These are phyloP conservation scores for Sarcodon sp. DNA, from an alignment of 768 basidiomycete species.

Conservation along the genomic window DNA sequence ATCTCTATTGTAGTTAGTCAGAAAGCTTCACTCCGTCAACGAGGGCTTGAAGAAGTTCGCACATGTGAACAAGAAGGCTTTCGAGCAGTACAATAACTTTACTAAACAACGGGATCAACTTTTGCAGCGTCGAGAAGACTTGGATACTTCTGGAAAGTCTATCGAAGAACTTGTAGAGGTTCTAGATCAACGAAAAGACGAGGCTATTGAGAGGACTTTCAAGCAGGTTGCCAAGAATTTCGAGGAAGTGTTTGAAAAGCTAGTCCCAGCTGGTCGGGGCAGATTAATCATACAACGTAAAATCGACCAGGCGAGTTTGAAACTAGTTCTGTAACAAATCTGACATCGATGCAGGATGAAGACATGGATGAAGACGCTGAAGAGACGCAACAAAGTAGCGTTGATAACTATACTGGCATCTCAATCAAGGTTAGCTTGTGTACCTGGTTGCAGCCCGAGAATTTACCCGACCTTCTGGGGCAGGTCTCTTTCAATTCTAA, in stretches of 20 bases:
- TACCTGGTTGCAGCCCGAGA: neutral
- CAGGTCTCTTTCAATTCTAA: slow-evolving; percentile 99
- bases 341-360: slow-evolving; percentile 29
- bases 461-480: slow-evolving; percentile 1
- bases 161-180: slow-evolving; percentile 91
- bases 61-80: slow-evolving; percentile 98
- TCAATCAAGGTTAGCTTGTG: slow-evolving; percentile 68
- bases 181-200: slow-evolving; percentile 94
- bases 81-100: slow-evolving; percentile 96
- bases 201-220: slow-evolving; percentile 97
- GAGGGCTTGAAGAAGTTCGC: slow-evolving; percentile 93
- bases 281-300: slow-evolving; percentile 85
- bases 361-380: slow-evolving; percentile 62
- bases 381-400: slow-evolving; percentile 57
- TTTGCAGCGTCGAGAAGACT: slow-evolving; percentile 73
- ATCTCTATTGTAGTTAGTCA: slow-evolving; percentile 53
- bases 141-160: slow-evolving; percentile 79
- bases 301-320: slow-evolving; percentile 58
- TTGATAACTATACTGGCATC: slow-evolving; percentile 95
- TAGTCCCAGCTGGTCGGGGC: slow-evolving; percentile 91
- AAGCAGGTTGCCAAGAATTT: slow-evolving; percentile 97
- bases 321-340: neutral
- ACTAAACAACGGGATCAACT: slow-evolving; percentile 95
- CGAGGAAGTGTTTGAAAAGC: slow-evolving; percentile 90
- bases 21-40: slow-evolving; percentile 85